Base-by-base conservation (phyloP, 495 filamentous ascomycete species). In the Talaromyces trachyspermus region DNA sequence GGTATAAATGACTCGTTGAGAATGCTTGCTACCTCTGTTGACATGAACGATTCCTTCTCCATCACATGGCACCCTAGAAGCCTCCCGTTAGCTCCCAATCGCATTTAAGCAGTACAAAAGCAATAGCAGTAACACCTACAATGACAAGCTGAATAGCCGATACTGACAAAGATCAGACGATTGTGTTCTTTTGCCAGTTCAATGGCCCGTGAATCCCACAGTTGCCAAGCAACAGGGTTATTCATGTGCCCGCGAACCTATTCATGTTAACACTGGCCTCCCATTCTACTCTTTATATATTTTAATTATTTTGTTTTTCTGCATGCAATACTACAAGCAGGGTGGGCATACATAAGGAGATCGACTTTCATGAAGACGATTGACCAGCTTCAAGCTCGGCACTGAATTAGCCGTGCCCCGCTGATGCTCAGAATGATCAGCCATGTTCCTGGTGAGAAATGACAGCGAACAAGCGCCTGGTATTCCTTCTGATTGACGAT, bases 121-220 rank as follows among this genome's bases (percentile, higher is more conserved):
- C n/a, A n/a, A 32, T 6, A 7, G 15, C 18, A 20, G 25, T n/a
- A 47, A 44, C 32, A 63, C 83, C 55, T 65, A 92, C 89, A 92
- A 65, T 98, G 94, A 68, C 92, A 96, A 25, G 92, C 89, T 2
- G 86, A 84, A 67, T 95, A 97, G 19, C 92, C 92, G 59, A 97
- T 95, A 61, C 90, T 95, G 47, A 97, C 74, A 61, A 96, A 97
- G 26, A 98, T 78, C 46, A 95, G 74, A 50, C 84, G 84, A 60
- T 97, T 92, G 54, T 86, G 73, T 48, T 74, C 79, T 63, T 78
- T 80, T 8, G 94, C 92, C 43, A 89, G 75, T 43, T 68, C 73
- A 46, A 97, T 74, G 23, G 89, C 75, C 57, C 88, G 82, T 17
- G 81, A 72, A 54, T 82, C 81, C 81, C 95, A 90, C 38, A 86